These are phyloP conservation scores for Bolboschoenoplectus hybrid DNA, from an alignment of 202 grass and related monocot species.

Conservation along the genomic window DNA sequence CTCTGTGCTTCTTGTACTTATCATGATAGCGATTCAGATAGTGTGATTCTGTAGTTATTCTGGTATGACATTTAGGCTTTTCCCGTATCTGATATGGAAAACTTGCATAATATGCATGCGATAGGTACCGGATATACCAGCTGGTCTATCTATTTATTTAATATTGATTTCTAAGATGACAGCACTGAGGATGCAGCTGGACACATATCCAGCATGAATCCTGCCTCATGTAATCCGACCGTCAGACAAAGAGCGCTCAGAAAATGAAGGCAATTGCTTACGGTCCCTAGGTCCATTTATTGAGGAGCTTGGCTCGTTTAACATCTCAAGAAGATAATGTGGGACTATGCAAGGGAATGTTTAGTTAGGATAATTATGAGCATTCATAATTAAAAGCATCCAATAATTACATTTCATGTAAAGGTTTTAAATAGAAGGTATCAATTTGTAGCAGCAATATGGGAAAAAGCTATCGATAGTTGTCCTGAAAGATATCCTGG, in stretches of 20 bases:
- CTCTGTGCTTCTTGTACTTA: constrained; percentile 3
- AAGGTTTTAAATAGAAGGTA: no score
- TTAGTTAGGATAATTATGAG: neutral
- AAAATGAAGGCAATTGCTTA: neutral
- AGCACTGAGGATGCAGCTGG: neutral
- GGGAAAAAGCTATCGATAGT: no score
- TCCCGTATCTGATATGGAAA: neutral
- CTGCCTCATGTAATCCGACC: neutral
- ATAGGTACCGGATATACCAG: neutral
- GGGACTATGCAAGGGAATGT: neutral
- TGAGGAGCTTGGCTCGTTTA: neutral
- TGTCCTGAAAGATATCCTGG: no score
- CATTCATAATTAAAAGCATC: neutral
- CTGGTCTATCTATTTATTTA: neutral
- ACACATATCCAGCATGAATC: neutral
- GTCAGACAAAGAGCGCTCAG: neutral
- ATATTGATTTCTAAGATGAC: neutral
- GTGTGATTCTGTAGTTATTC: neutral
- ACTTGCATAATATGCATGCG: neutral
- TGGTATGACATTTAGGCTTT: neutral
- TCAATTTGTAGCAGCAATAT: no score
- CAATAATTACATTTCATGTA: no score
- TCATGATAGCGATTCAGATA: neutral
- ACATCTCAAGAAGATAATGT: neutral
- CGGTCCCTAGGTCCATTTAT: neutral